Evolutionary conservation across 2,329 filamentous ascomycete species (phyloP).

Genomic region (Phaeophleospora eucalypticola): DNA sequence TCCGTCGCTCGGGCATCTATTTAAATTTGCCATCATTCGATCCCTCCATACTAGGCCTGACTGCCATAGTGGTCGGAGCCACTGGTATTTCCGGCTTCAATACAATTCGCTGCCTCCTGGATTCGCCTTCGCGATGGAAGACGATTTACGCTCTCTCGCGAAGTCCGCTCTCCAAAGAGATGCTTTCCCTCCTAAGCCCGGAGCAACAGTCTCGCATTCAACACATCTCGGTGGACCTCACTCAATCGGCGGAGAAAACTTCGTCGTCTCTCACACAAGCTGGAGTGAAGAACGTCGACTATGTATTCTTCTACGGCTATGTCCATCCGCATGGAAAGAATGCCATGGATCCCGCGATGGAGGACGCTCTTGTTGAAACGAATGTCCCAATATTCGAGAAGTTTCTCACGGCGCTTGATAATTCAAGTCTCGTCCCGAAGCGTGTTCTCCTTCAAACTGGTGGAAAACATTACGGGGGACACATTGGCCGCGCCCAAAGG

Average conservation of each 20-base stretch:
- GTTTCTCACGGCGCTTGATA: conserved; percentile 45
- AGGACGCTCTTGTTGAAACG: conserved; percentile 47
- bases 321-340: conserved; percentile 48
- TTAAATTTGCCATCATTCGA: conserved; percentile 48
- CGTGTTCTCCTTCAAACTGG: conserved; percentile 50
- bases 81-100: conserved; percentile 54
- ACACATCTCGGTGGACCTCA: conserved; percentile 35
- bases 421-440: conserved; percentile 42
- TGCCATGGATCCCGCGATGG: no score
- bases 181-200: conserved; percentile 36
- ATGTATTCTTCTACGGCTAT: conserved; percentile 54
- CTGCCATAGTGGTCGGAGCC: conserved; percentile 51
- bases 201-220: conserved; percentile 25
- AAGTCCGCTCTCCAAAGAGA: conserved; percentile 43
- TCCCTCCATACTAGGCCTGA: conserved; percentile 41
- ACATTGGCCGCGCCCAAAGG: conserved; percentile 43
- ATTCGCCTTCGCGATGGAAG: conserved; percentile 48
- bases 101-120: conserved; percentile 47
- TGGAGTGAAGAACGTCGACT: conserved; percentile 35
- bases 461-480: conserved; percentile 51
- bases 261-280: conserved; percentile 34
- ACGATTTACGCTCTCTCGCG: no score
- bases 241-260: conserved; percentile 36
- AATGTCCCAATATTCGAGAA: conserved; percentile 49
- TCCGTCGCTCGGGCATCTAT: conserved; percentile 42